Evolutionary conservation across 1,284 basidiomycete genomes (phyloP).

Genomic region (Sporisorium exsertum): DNA sequence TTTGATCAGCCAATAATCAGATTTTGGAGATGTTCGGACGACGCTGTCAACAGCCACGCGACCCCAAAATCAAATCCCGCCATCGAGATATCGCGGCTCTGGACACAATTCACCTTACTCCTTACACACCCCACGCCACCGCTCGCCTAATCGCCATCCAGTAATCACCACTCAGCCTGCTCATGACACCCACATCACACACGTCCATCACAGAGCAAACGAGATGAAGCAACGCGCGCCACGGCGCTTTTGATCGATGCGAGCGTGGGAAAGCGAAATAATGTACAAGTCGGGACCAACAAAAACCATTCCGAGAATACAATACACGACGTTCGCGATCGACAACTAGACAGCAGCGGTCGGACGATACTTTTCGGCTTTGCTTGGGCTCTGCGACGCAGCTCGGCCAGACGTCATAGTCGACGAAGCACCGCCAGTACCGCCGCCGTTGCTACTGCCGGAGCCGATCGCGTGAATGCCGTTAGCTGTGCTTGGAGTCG

Average conservation of each 20-base stretch:
- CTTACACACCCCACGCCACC: too few species aligned
- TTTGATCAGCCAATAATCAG: background rate
- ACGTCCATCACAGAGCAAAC: too few species aligned
- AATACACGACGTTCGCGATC: background rate
- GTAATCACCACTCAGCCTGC: too few species aligned
- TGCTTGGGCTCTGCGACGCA: conserved; percentile 29
- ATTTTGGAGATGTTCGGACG: background rate
- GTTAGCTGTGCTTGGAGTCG: conserved; percentile 12
- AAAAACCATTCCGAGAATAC: conserved; percentile 6
- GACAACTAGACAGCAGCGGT: conserved; percentile 31
- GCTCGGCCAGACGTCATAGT: conserved; percentile 9
- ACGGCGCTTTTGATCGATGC: background rate
- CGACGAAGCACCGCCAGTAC: background rate
- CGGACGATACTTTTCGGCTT: conserved; percentile 39
- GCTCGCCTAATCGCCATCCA: too few species aligned
- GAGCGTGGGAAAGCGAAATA: background rate
- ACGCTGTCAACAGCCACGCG: background rate
- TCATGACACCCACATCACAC: too few species aligned
- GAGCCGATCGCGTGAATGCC: conserved; percentile 3
- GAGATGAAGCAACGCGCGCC: too few species aligned
- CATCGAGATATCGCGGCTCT: too few species aligned
- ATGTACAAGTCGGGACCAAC: background rate
- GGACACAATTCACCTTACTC: background rate
- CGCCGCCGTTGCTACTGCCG: conserved; percentile 1
- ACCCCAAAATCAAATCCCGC: background rate